phyloP scores from a whole-genome alignment of 2,329 filamentous ascomycete genomes.

The Xylaria sp. region DNA sequence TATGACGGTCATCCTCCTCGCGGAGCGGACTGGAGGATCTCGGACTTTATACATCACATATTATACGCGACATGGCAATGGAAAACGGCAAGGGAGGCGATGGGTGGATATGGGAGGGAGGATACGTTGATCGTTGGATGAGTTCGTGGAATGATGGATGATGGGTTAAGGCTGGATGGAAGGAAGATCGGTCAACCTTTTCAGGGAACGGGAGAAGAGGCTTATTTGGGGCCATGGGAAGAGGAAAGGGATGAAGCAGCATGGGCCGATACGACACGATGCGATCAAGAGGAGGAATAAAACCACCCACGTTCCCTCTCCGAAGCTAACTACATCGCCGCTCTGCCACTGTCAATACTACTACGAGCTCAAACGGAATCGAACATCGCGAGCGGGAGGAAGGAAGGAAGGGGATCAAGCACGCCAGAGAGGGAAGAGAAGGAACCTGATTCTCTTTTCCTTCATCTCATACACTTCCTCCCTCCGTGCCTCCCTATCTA shows the following conservation, averaged over 20 bases:
- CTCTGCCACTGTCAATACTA: too few species aligned
- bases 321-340: not conserved
- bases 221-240: not conserved
- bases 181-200: too few species aligned
- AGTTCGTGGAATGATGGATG: too few species aligned
- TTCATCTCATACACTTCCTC: too few species aligned
- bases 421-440: not conserved
- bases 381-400: not conserved
- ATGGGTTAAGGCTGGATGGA: not conserved
- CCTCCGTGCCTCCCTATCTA: not conserved
- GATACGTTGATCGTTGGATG: too few species aligned
- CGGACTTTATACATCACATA: not conserved
- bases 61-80: not conserved
- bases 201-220: too few species aligned
- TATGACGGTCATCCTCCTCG: not conserved
- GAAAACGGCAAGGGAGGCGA: not conserved
- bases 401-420: not conserved
- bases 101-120: not conserved
- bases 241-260: not conserved
- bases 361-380: too few species aligned
- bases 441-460: not conserved
- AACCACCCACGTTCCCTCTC: not conserved
- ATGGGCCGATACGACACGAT: not conserved
- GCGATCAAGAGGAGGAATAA: not conserved
- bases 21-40: not conserved